Evolutionary conservation across 805 yeast species (phyloP).

Genomic region (Metschnikowia cubensis): DNA sequence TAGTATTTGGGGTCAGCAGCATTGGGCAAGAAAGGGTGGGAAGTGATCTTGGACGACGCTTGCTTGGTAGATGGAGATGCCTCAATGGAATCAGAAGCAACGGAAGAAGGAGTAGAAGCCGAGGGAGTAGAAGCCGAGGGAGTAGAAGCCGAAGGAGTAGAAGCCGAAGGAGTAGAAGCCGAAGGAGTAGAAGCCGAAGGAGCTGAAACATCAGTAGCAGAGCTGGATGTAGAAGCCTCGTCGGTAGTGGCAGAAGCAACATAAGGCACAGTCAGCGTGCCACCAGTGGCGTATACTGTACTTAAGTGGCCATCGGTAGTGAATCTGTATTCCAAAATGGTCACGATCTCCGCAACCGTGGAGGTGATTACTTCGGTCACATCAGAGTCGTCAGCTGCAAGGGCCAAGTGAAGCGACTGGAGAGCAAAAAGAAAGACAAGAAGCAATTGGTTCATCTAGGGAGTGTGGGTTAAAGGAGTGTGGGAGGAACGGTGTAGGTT

Average conservation of each 20-base stretch:
- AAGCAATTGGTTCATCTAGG: slow-evolving; percentile 3
- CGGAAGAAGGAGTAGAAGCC: background rate
- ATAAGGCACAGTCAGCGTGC: slow-evolving; percentile 2
- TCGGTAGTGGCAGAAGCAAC: slow-evolving; percentile 1
- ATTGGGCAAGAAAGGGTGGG: background rate
- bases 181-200: background rate
- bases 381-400: slow-evolving; percentile 10
- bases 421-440: slow-evolving; percentile 3
- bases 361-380: slow-evolving; percentile 16
- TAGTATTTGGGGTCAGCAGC: background rate
- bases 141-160: background rate
- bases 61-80: background rate
- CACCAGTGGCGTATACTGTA: slow-evolving; percentile 23
- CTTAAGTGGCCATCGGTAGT: slow-evolving; percentile 28
- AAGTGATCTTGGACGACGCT: background rate
- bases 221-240: background rate
- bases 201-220: background rate
- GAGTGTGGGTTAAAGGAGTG: background rate
- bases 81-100: background rate
- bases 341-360: slow-evolving; percentile 19
- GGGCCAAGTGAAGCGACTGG: slow-evolving; percentile 5
- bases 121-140: background rate
- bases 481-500: background rate
- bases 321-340: slow-evolving; percentile 31
- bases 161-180: background rate